Evolutionary conservation across 2,329 filamentous ascomycete species (phyloP), one percentile per base, ranked within the genome.

Genomic region (Beauveria bassiana): DNA sequence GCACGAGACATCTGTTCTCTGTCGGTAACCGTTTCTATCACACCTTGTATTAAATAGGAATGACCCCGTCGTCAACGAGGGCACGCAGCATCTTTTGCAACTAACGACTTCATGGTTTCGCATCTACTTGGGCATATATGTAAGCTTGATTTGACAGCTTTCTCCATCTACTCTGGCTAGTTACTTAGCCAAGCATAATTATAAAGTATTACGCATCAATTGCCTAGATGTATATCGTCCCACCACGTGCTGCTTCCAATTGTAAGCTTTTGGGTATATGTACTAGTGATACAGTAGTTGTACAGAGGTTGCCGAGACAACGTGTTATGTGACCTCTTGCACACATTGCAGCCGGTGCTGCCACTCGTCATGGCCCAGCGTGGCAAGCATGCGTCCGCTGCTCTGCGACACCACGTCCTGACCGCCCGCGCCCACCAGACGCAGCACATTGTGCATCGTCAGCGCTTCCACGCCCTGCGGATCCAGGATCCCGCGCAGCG

Each of bases 311-410:
- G 14, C 20, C 5, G 5, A 4, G 16, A 18, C n/a, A 20, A 40
- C 1, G 12, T 5, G 12, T 20, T 59, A 49, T 28, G 58, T 5
- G 31, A 45, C 5, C n/a, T 59, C 20, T 22, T 26, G 47, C 7
- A 54, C 46, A 12, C 31, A 34, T 18, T 22, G n/a, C 31, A 71
- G 64, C 4, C 74, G 69, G 50, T 63, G 47, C 8, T 55, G 63
- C 73, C 73, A 74, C 63, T 77, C 75, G 1, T 74, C 67, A 42
- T 68, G 67, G 5, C 74, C 74, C 1, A 77, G 62, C n/a, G 75
- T 64, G 20, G 64, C 63, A 38, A 77, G 68, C 61, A 76, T 66
- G 10, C 65, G 59, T 31, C 69, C 50, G 62, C 70, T 66, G 67
- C 66, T 67, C 66, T 72, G 66, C 51, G 70, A 65, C 7, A 67